Evolutionary conservation across 148 eudicot genomes (phyloP).

Genomic region (Fagopyrum homotropicum): DNA sequence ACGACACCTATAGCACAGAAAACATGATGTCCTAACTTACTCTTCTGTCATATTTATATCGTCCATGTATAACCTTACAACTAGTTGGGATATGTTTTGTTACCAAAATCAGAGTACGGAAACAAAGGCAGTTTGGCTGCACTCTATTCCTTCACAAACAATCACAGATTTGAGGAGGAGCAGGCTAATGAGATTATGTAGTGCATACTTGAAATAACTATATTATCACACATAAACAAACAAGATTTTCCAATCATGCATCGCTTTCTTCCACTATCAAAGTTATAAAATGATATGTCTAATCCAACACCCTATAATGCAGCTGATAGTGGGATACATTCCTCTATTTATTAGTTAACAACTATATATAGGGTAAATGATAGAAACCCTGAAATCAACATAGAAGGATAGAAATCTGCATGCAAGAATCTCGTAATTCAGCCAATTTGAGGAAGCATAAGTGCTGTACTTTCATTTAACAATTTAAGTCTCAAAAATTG

Average conservation of each 20-base stretch:
- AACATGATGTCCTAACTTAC: not conserved
- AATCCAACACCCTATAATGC: too few species aligned
- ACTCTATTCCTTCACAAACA: not conserved
- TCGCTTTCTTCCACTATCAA: not conserved
- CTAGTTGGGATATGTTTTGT: not conserved
- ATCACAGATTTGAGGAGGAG: not conserved
- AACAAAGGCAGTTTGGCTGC: not conserved
- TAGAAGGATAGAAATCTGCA: too few species aligned
- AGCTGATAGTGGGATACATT: too few species aligned
- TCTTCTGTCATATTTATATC: not conserved
- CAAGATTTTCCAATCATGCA: not conserved
- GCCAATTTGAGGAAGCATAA: too few species aligned
- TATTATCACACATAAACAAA: not conserved
- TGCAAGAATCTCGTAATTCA: too few species aligned
- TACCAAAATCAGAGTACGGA: not conserved
- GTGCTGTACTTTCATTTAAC: too few species aligned
- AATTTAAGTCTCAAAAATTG: too few species aligned
- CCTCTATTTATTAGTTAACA: too few species aligned
- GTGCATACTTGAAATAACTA: not conserved
- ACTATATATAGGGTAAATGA: too few species aligned
- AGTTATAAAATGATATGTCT: too few species aligned
- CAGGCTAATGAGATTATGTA: not conserved
- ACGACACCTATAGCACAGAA: not conserved
- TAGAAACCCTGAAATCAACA: too few species aligned
- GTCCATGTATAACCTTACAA: not conserved